phyloP scores from a whole-genome alignment of 345 rosid species.

The Nephelium lappaceum region DNA sequence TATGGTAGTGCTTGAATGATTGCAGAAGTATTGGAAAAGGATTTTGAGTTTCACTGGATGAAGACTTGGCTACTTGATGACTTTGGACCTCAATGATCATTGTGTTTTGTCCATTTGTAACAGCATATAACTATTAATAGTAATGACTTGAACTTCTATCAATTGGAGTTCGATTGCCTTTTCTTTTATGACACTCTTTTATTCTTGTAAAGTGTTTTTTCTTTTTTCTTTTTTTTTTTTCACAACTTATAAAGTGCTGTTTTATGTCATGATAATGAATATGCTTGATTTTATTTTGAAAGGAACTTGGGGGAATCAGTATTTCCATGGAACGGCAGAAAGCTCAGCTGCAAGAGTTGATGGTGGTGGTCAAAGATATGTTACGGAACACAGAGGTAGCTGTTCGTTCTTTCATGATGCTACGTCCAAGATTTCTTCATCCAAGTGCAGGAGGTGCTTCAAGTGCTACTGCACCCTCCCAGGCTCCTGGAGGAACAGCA shows the following conservation, averaged over 20 bases:
- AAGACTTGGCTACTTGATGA: not conserved
- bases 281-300: not conserved
- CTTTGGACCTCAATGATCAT: not conserved
- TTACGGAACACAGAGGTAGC: slow-evolving; percentile 83
- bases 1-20: not conserved
- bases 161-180: not conserved
- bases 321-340: slow-evolving; percentile 82
- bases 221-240: too few relatives aligned
- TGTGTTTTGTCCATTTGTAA: not conserved
- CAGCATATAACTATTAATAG: not conserved
- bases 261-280: not conserved
- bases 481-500: slow-evolving; percentile 54
- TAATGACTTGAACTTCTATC: not conserved
- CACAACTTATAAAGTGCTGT: not conserved
- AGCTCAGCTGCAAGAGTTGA: slow-evolving; percentile 73
- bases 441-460: slow-evolving; percentile 48
- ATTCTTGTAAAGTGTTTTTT: too few relatives aligned
- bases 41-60: not conserved
- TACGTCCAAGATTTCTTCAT: slow-evolving; percentile 76
- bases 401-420: slow-evolving; percentile 82
- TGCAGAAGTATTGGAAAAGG: not conserved
- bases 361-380: slow-evolving; percentile 83
- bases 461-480: slow-evolving; percentile 66
- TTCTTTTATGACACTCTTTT: not conserved
- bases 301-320: slow-evolving; percentile 96